Percentiles rank a stretch among this genome's conserved stretches.
phyloP scores from a whole-genome alignment of 2,329 filamentous ascomycete genomes.

The Endocalyx cinctus region DNA sequence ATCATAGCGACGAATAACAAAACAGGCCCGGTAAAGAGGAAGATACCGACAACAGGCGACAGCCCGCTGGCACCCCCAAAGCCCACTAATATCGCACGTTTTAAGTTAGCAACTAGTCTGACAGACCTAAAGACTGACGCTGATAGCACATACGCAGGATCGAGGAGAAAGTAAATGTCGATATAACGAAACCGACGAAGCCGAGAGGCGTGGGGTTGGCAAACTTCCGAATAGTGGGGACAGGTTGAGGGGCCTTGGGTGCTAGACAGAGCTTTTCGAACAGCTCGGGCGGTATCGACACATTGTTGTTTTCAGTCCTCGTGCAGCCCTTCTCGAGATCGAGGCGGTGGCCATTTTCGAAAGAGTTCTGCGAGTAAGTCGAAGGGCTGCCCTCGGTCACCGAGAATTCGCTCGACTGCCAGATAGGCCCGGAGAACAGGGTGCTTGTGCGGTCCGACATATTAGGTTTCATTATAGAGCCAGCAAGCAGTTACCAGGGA shows the following conservation, averaged over 20 bases:
- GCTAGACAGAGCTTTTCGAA: constrained; percentile 1
- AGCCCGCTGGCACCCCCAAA: constrained; percentile 1
- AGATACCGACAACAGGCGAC: constrained; percentile 1
- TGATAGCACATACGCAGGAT: neutral
- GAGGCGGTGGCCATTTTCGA: constrained; percentile 1
- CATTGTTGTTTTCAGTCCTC: constrained; percentile 1
- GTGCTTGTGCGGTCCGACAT: neutral
- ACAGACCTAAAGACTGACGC: neutral
- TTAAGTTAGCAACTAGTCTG: neutral
- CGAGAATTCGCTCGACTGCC: too few relatives aligned
- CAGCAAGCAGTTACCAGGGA: too few relatives aligned
- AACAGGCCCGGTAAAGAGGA: constrained; percentile 3
- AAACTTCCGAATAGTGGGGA: neutral
- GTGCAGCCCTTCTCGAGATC: constrained; percentile 1
- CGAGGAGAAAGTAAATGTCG: constrained; percentile 1
- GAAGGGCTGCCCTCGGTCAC: neutral
- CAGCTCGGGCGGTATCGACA: constrained; percentile 2
- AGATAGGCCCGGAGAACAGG: too few relatives aligned
- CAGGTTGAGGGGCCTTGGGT: neutral
- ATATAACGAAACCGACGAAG: constrained; percentile 1
- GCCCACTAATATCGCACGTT: constrained; percentile 1
- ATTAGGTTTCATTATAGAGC: neutral
- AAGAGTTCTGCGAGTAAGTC: constrained; percentile 1
- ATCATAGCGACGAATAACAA: constrained; percentile 3
- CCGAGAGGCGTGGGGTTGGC: constrained; percentile 1